phyloP scores from a whole-genome alignment of 257 asterid species.

The Solanum etuberosum region DNA sequence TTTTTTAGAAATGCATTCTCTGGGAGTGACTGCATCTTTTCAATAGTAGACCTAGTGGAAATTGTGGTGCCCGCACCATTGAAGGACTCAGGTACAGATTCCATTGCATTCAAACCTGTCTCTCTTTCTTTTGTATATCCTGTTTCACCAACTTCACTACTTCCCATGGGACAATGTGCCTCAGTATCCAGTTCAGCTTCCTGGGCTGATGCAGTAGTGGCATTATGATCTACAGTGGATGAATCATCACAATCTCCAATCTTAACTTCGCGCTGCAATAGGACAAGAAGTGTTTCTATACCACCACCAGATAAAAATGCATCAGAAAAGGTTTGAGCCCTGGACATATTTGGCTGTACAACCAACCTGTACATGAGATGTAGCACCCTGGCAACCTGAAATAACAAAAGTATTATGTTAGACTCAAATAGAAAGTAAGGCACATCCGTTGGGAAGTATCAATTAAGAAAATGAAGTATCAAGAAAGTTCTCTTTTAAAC shows the following conservation, averaged over 20 bases:
- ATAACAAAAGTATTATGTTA: constrained; percentile 17
- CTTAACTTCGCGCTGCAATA: constrained; percentile 94
- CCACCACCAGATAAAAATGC: constrained; percentile 94
- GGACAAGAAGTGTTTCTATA: constrained; percentile 89
- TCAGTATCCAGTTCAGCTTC: constrained; percentile 28
- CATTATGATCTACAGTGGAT: constrained; percentile 28
- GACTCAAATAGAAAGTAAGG: constrained; percentile 1
- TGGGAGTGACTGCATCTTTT: constrained; percentile 51
- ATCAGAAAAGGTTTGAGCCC: constrained; percentile 86
- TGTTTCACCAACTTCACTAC: constrained; percentile 20
- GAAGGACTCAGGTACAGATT: constrained; percentile 23
- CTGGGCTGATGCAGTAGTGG: constrained; percentile 21
- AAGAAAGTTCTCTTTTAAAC: not conserved
- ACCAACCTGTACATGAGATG: constrained; percentile 87
- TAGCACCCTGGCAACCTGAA: constrained; percentile 93
- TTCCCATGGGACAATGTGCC: constrained; percentile 17
- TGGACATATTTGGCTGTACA: constrained; percentile 78
- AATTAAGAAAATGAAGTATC: not conserved
- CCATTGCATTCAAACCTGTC: constrained; percentile 29
- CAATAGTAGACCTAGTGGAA: constrained; percentile 29
- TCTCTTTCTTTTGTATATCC: constrained; percentile 32
- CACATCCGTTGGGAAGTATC: not conserved
- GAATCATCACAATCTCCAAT: constrained; percentile 59
- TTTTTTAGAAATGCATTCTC: constrained; percentile 48
- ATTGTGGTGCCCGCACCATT: not conserved